Evolutionary conservation across 2,329 filamentous ascomycete genomes (phyloP), one percentile per base, ranked within the genome.

Genomic region (Diaporthe sp.): DNA sequence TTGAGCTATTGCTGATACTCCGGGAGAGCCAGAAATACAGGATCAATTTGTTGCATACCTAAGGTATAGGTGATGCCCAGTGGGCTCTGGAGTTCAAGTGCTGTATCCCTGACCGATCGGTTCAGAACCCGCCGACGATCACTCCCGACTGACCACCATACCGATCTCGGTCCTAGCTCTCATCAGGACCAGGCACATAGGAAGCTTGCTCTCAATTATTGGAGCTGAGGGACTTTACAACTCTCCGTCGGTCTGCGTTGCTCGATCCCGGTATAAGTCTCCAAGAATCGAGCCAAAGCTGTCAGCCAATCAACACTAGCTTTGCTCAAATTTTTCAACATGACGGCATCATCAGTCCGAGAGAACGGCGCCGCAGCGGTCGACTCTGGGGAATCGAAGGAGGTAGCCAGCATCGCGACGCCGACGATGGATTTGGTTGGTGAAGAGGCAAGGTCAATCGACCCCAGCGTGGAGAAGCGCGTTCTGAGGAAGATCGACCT

Each of bases 371-470:
- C 28, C 44, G 22, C 63, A 4, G 15, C 28, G 63, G 44, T 15
- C 10, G 7, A 37, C 31, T 17, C 63, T 22, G 17, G 63, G 13
- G 4, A 31, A 25, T 10, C 31, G 1, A 67, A 67, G 44, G 44
- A 67, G 20, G 7, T 51, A 10, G 5, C 22, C 31, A 51, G 44
- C 22, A 51, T 17, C 63, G 22, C 34, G 28, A 44, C 70, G 55
- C 49, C 72, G 31, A 90, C 90, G 3, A 85, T 92, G 72, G 87
- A 86, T 12, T 86, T 94, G 75, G 91, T 93, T 3, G 90, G 91
- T 34, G 89, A 92, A 76, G 85, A 88, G 78, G 84, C 85, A 4
- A 88, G 88, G 76, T 80, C 82, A 4, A 86, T 92, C 60, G 92
- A 90, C 78, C 85, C 86, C 0, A 83, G 78, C 2, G 80, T 89